phyloP scores from a whole-genome alignment of 164 flowering plant genomes.

The Chimonanthus salicifolius region DNA sequence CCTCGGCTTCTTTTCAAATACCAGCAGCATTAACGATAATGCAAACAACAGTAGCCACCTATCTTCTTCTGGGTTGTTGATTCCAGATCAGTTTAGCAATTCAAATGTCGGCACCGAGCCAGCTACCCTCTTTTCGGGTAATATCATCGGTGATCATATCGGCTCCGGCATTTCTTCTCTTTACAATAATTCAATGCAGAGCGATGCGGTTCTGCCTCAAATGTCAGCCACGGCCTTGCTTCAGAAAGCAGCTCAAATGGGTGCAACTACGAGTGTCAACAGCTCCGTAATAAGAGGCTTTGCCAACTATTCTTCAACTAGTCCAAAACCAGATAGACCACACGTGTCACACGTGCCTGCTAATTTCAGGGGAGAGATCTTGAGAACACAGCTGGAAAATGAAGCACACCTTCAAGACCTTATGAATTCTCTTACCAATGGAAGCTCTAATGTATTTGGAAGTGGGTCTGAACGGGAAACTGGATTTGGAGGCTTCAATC shows the following conservation, averaged over 20 bases:
- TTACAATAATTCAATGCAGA: slow-evolving; percentile 25
- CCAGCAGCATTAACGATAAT: slow-evolving; percentile 20
- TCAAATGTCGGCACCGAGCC: slow-evolving; percentile 26
- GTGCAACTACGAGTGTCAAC: slow-evolving; percentile 55
- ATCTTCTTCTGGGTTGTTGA: slow-evolving; percentile 26
- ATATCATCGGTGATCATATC: slow-evolving; percentile 29
- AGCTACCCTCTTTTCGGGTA: slow-evolving; percentile 33
- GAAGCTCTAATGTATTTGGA: slow-evolving; percentile 27
- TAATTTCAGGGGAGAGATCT: slow-evolving; percentile 24
- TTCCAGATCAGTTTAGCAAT: slow-evolving; percentile 30
- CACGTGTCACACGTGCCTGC: slow-evolving; percentile 6
- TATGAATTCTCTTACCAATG: slow-evolving; percentile 53
- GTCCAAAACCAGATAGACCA: slow-evolving; percentile 21
- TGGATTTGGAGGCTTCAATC: slow-evolving; percentile 25
- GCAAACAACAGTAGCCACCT: slow-evolving; percentile 12
- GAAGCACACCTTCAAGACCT: slow-evolving; percentile 46
- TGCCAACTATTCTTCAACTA: slow-evolving; percentile 29
- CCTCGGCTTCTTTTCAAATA: slow-evolving; percentile 45
- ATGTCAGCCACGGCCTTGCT: slow-evolving; percentile 91
- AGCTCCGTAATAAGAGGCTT: slow-evolving; percentile 41
- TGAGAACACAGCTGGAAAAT: slow-evolving; percentile 30
- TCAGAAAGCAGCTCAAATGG: slow-evolving; percentile 78
- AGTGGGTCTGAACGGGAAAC: slow-evolving; percentile 18
- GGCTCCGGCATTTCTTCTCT: slow-evolving; percentile 30
- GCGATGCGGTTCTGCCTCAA: slow-evolving; percentile 33